Conservation (phyloP, 2,329 filamentous ascomycete species). For the Didymella pomorum region DNA sequence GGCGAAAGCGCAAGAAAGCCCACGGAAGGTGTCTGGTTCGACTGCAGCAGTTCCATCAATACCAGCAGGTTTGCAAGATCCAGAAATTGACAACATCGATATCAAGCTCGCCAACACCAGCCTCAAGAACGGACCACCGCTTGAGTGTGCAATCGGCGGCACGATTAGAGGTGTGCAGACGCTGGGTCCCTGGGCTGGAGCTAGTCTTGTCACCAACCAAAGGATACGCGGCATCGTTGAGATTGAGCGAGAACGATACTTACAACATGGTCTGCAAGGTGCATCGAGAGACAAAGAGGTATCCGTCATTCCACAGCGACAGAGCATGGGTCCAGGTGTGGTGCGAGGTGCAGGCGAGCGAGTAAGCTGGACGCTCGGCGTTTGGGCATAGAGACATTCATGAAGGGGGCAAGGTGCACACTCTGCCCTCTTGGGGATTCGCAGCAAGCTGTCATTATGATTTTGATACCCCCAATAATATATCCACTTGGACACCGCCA, state of each 20-base stretch:
- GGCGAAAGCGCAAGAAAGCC: conserved; percentile 30
- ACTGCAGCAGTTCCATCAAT: conserved; percentile 20
- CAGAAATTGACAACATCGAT: conserved; percentile 66
- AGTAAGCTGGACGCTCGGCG: conserved; percentile 51
- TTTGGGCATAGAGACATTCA: conserved; percentile 44
- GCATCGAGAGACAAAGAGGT: conserved; percentile 68
- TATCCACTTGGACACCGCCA: no score
- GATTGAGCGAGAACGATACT: conserved; percentile 75
- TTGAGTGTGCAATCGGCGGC: conserved; percentile 59
- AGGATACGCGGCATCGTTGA: conserved; percentile 73
- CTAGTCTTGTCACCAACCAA: conserved; percentile 72
- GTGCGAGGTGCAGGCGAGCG: conserved; percentile 43
- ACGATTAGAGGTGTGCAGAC: conserved; percentile 72
- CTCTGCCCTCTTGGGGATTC: no score
- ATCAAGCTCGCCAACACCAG: conserved; percentile 62
- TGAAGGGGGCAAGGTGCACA: no score
- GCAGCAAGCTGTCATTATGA: no score
- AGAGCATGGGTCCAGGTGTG: conserved; percentile 67
- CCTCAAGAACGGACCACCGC: conserved; percentile 51
- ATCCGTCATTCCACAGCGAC: conserved; percentile 64
- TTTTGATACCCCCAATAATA: no score
- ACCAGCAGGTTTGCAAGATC: conserved; percentile 54
- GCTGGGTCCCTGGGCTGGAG: conserved; percentile 77
- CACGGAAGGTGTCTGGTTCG: conserved; percentile 32
- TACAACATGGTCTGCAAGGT: conserved; percentile 70